A percentile compares a stretch with the other conserved stretches of the same genome.
Conservation (phyloP, 2,329 filamentous ascomycete genomes). For the Hortaea sp. region DNA sequence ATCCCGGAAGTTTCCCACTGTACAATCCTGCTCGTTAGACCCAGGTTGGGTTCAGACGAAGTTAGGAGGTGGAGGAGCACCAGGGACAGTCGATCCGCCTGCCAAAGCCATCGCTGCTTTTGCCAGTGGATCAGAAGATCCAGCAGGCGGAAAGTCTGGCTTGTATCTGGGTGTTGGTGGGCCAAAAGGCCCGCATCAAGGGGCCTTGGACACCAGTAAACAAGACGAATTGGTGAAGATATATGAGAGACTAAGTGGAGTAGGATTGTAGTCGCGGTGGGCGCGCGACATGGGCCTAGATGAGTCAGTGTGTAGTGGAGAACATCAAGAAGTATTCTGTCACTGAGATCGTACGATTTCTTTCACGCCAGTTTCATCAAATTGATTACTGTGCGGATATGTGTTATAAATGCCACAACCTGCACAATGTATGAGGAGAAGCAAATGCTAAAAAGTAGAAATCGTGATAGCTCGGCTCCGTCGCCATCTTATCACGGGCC, state of each 20-base stretch:
- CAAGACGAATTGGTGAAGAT: constrained; percentile 38
- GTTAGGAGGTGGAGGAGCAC: constrained; percentile 35
- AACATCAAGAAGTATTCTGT: too few species aligned
- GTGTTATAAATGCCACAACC: too few species aligned
- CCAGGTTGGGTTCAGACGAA: constrained; percentile 35
- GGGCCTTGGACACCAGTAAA: constrained; percentile 28
- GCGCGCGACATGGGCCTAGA: too few species aligned
- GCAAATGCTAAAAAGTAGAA: too few species aligned
- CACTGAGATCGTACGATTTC: too few species aligned
- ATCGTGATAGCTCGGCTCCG: too few species aligned
- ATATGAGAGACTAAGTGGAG: constrained; percentile 26
- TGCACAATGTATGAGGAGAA: too few species aligned
- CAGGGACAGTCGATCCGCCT: constrained; percentile 32
- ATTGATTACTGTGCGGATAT: too few species aligned
- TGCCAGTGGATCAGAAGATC: constrained; percentile 30
- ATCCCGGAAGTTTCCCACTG: constrained; percentile 35
- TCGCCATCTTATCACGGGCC: too few species aligned
- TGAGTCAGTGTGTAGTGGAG: too few species aligned
- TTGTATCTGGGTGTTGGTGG: constrained; percentile 21
- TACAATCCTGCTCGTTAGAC: constrained; percentile 39
- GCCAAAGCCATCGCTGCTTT: constrained; percentile 41
- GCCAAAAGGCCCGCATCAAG: constrained; percentile 16
- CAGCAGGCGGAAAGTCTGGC: constrained; percentile 33
- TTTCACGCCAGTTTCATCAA: too few species aligned
- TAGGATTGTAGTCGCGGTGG: constrained; percentile 13